These are phyloP conservation scores for Diaporthe sp. DNA, from an alignment of 2,329 filamentous ascomycete species.

Conservation along the genomic window DNA sequence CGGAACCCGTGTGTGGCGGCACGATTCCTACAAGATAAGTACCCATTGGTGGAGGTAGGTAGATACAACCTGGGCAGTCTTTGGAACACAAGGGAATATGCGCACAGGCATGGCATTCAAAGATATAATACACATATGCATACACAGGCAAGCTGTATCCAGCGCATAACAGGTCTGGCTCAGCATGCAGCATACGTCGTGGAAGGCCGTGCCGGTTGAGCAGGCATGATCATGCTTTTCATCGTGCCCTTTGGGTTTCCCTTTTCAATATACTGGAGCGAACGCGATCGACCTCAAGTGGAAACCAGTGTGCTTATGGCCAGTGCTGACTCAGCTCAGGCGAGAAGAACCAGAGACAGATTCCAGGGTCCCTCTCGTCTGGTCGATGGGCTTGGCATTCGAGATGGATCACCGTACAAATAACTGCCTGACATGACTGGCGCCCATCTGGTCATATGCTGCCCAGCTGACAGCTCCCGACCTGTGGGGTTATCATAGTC, in stretches of 20 bases:
- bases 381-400: constrained; percentile 17
- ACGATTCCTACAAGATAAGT: background rate
- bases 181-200: background rate
- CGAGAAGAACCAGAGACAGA: background rate
- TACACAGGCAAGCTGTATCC: background rate
- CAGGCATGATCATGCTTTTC: background rate
- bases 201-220: background rate
- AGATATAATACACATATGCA: background rate
- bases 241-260: background rate
- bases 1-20: no score
- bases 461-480: background rate
- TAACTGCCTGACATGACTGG: background rate
- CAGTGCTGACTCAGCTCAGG: background rate
- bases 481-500: background rate
- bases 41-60: background rate
- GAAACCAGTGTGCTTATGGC: background rate
- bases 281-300: background rate
- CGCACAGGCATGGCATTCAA: background rate
- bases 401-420: background rate
- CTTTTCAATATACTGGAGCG: background rate
- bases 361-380: constrained; percentile 1
- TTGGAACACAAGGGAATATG: background rate
- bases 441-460: background rate
- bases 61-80: background rate
- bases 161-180: background rate